Conservation (phyloP, 441 rosid genomes). For the Heliophila coronopifolia region DNA sequence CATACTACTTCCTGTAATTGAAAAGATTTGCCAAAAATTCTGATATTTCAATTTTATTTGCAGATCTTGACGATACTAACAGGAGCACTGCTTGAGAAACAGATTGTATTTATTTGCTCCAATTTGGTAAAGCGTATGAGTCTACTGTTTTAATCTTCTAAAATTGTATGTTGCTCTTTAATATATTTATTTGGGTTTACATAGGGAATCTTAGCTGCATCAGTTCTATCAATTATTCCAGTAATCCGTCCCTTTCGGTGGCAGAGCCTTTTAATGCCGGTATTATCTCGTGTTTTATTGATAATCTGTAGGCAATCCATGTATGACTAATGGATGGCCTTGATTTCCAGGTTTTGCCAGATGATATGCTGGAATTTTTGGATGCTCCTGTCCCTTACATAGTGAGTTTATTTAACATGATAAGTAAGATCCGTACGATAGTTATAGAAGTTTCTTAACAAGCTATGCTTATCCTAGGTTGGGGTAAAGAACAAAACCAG, state of each 20-base stretch:
- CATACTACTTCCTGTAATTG: not conserved
- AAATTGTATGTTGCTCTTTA: not conserved
- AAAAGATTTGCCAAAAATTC: slow-evolving; percentile 11
- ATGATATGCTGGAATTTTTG: slow-evolving; percentile 70
- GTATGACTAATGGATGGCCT: slow-evolving; percentile 20
- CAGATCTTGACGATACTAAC: slow-evolving; percentile 81
- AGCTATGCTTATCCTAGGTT: slow-evolving; percentile 44
- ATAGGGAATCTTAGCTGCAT: slow-evolving; percentile 87
- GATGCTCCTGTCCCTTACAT: slow-evolving; percentile 78
- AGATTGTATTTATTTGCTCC: slow-evolving; percentile 79
- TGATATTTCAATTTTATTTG: slow-evolving; percentile 21
- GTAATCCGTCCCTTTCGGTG: slow-evolving; percentile 86
- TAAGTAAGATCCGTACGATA: not conserved
- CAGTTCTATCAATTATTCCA: slow-evolving; percentile 71
- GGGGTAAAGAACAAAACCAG: slow-evolving; percentile 86
- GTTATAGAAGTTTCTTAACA: not conserved
- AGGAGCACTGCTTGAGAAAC: slow-evolving; percentile 87
- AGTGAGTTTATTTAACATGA: slow-evolving; percentile 39
- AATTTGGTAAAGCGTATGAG: slow-evolving; percentile 54
- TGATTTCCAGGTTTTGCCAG: slow-evolving; percentile 58
- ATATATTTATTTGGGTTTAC: not conserved
- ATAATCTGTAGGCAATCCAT: not conserved
- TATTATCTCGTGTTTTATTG: slow-evolving; percentile 29
- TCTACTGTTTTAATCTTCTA: not conserved
- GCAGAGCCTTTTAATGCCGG: slow-evolving; percentile 98